phyloP scores from a whole-genome alignment of 352 stramenopile species.

The Phytophthora aleatoria region DNA sequence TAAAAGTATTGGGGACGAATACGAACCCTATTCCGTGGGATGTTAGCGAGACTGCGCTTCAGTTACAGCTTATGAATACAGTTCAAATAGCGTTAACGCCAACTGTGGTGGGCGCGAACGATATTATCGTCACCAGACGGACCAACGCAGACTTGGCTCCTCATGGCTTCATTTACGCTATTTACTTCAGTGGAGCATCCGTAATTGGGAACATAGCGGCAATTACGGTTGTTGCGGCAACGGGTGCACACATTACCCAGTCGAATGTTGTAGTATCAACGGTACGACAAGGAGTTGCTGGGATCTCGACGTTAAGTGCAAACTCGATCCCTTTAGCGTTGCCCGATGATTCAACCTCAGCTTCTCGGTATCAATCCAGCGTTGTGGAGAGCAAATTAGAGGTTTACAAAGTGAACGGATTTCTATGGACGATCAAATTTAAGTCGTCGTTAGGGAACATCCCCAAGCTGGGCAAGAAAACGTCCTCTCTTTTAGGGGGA shows the following conservation, averaged over 20 bases:
- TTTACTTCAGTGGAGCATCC: slow-evolving; percentile 70
- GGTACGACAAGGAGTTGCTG: slow-evolving; percentile 38
- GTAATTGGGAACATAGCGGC: slow-evolving; percentile 45
- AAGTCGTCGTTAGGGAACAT: slow-evolving; percentile 79
- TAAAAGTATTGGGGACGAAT: slow-evolving; percentile 36
- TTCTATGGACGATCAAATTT: slow-evolving; percentile 76
- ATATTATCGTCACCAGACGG: slow-evolving; percentile 63
- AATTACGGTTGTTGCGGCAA: slow-evolving; percentile 23
- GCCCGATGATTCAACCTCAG: slow-evolving; percentile 22
- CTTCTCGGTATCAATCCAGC: slow-evolving; percentile 44
- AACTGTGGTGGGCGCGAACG: slow-evolving; percentile 18
- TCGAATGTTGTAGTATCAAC: slow-evolving; percentile 40
- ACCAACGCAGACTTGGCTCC: slow-evolving; percentile 43
- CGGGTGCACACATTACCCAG: slow-evolving; percentile 30
- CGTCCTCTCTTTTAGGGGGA: slow-evolving; percentile 18
- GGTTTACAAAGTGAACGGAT: slow-evolving; percentile 73
- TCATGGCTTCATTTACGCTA: slow-evolving; percentile 70
- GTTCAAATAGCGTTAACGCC: slow-evolving; percentile 37
- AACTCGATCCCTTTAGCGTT: slow-evolving; percentile 63
- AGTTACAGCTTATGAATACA: slow-evolving; percentile 5
- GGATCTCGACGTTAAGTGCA: slow-evolving; percentile 32
- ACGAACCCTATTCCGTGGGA: slow-evolving; percentile 64
- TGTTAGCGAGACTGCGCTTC: slow-evolving; percentile 48
- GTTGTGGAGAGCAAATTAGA: slow-evolving; percentile 33
- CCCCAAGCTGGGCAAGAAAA: slow-evolving; percentile 43